Evolutionary conservation across 2,329 filamentous ascomycete genomes (phyloP), one percentile per base, ranked within the genome.

Genomic region (Nemania bipapillata): DNA sequence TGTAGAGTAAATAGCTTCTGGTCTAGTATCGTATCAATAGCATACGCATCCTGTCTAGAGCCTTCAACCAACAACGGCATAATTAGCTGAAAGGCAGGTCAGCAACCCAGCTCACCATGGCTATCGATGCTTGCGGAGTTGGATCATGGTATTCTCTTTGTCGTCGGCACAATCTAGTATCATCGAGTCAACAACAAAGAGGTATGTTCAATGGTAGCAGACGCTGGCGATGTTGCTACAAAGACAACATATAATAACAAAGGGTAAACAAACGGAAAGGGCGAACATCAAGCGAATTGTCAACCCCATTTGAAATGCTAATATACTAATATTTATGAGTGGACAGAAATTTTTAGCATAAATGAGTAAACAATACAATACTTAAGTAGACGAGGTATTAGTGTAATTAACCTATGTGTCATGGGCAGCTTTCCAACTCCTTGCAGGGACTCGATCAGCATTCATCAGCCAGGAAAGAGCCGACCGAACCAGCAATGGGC

Each of bases 51-150:
- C 40, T 45, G 17, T 17, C 1, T 4, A 12, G 15, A 17, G 5
- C 17, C 12, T 17, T 47, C 3, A n/a, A 60, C 4, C n/a, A 8
- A 37, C 4, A 42, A 15, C 15, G 2, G 17, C 9, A 32, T 45
- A 9, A 17, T 42, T n/a, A 53, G 9, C 28, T 57, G 17, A 66
- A 66, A 63, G 24, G n/a, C 15, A 24, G 26, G 11, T 11, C 24
- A 15, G 12, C 11, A 20, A 24, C n/a, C 1, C 4, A n/a, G 7
- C 7, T 4, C 11, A 17, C 61, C 40, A 66, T 62, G 55, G 63
- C 30, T 20, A 37, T 47, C n/a, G 64, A 63, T 66, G 64, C 22
- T 58, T 66, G 22, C 64, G 52, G 64, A 47, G 26, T 28, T 37
- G 30, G 28, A 7, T 26, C 20, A 1, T 8, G 5, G 2, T 32